Percentiles rank a stretch among this genome's conserved stretches.
phyloP scores from a whole-genome alignment of 257 asterid species.

The Echium plantagineum region DNA sequence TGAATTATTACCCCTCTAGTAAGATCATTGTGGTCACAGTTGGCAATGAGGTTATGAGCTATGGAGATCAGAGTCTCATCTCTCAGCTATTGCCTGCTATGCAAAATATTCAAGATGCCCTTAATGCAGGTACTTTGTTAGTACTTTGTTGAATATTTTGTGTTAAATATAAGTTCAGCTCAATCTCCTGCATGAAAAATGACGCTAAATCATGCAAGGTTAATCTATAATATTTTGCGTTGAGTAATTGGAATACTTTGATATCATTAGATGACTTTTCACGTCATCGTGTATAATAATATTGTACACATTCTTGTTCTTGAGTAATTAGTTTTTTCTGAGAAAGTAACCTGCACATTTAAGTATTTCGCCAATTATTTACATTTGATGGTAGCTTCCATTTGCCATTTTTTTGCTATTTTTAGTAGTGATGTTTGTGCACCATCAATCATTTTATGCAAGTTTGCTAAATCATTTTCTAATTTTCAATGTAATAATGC shows the following conservation, averaged over 20 bases:
- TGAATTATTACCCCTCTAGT: conserved; percentile 71
- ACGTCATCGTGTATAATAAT: neutral
- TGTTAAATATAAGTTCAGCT: neutral
- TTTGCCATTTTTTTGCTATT: neutral
- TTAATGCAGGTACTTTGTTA: conserved; percentile 36
- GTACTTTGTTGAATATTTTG: neutral
- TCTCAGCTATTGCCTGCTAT: conserved; percentile 79
- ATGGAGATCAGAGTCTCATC: conserved; percentile 48
- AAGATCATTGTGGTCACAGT: conserved; percentile 62
- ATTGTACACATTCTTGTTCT: neutral
- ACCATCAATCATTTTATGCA: neutral
- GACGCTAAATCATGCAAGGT: neutral
- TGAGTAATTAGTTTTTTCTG: neutral
- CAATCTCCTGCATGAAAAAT: too few species aligned
- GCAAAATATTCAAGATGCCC: conserved; percentile 98
- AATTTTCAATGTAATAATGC: neutral
- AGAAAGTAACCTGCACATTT: too few species aligned
- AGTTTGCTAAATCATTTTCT: neutral
- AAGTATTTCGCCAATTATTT: too few species aligned
- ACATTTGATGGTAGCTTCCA: neutral
- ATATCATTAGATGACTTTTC: neutral
- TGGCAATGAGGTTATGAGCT: conserved; percentile 81
- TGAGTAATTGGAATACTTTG: neutral
- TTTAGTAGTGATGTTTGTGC: neutral
- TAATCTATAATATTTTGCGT: neutral